A percentile compares a stretch with the other conserved stretches of the same genome.
Conservation (phyloP, 306 rosid species). For the Echinosophora koreensis region DNA sequence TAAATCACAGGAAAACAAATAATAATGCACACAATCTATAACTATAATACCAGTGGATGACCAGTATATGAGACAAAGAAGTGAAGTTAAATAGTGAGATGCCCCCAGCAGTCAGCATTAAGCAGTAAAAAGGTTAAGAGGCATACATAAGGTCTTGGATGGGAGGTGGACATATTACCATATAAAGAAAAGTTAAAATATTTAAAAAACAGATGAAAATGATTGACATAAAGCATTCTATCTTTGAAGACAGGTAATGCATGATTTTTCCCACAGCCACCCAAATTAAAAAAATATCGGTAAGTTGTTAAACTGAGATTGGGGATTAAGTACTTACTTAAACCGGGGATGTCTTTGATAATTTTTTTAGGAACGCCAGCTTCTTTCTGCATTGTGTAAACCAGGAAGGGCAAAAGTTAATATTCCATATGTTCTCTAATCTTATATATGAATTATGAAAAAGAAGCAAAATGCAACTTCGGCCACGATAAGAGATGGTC, state of each 20-base stretch:
- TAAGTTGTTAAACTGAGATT: constrained; percentile 34
- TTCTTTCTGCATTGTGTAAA: constrained; percentile 72
- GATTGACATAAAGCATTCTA: constrained; percentile 15
- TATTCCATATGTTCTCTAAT: constrained; percentile 24
- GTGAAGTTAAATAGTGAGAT: constrained; percentile 1
- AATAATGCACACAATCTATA: not conserved
- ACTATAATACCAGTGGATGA: constrained; percentile 7
- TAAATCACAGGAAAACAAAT: constrained; percentile 27
- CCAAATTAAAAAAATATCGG: constrained; percentile 20
- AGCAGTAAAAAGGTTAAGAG: constrained; percentile 14
- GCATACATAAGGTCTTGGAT: not conserved
- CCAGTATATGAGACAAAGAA: not conserved
- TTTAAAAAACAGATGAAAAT: constrained; percentile 6
- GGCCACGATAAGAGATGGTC: constrained; percentile 25
- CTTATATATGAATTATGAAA: constrained; percentile 21
- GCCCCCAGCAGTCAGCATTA: constrained; percentile 2
- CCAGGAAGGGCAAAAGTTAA: constrained; percentile 3
- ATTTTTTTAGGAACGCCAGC: constrained; percentile 84
- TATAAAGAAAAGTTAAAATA: constrained; percentile 20
- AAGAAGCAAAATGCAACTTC: constrained; percentile 30
- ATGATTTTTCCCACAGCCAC: constrained; percentile 28
- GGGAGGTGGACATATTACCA: constrained; percentile 24
- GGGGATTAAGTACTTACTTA: constrained; percentile 70
- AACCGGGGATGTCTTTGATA: constrained; percentile 87
- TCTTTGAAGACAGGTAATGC: constrained; percentile 38